Percentiles rank a stretch among this genome's conserved stretches.
Conservation (phyloP, 140 eudicot genomes). For the Flaveria floridana region DNA sequence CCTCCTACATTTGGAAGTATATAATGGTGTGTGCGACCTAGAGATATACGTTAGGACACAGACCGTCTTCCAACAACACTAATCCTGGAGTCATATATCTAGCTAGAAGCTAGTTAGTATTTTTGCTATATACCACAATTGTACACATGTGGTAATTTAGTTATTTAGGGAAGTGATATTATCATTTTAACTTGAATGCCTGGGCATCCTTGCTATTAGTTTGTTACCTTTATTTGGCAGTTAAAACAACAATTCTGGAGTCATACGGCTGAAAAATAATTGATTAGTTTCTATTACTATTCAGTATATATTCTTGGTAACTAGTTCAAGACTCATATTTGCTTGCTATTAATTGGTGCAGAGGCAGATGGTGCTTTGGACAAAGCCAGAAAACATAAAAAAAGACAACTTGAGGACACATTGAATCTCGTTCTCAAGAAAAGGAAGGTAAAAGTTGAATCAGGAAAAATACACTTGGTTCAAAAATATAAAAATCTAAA, state of each 20-base stretch:
- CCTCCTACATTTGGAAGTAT: neutral
- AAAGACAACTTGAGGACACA: conserved; percentile 96
- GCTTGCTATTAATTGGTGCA: conserved; percentile 37
- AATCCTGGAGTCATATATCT: neutral
- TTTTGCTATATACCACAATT: neutral
- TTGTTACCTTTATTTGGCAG: neutral
- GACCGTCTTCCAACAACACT: neutral
- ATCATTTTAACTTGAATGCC: neutral
- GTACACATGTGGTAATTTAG: neutral
- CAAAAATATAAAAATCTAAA: neutral
- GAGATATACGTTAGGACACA: neutral
- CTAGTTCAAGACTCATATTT: conserved; percentile 22
- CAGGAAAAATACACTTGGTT: neutral
- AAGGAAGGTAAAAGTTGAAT: conserved; percentile 57
- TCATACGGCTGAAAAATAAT: neutral
- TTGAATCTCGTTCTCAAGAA: conserved; percentile 82
- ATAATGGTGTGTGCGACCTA: neutral
- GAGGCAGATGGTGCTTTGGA: conserved; percentile 99
- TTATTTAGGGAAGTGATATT: neutral
- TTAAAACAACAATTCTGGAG: neutral
- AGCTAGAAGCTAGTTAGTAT: neutral
- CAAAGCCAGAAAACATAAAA: conserved; percentile 95
- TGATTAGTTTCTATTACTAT: conserved; percentile 7
- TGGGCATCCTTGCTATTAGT: neutral
- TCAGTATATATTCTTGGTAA: neutral